Percentiles rank a stretch among this genome's conserved stretches.
Evolutionary conservation across 768 basidiomycete species (phyloP).

Genomic region (Cubamyces sp.): DNA sequence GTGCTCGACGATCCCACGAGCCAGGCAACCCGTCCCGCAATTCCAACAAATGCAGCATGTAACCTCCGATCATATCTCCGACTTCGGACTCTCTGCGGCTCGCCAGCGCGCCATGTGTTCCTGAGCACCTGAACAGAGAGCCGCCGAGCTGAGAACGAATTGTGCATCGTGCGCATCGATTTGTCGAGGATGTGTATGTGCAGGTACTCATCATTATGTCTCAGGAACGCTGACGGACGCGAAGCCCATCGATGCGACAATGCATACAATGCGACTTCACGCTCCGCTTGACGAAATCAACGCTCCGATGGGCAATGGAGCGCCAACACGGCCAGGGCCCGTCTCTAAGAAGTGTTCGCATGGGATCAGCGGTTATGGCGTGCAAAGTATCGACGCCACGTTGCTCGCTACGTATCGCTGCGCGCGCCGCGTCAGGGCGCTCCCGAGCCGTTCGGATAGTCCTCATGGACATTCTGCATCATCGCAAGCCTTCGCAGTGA

Average conservation of each 20-base stretch:
- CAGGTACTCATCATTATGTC: background rate
- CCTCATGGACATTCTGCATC: background rate
- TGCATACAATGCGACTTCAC: background rate
- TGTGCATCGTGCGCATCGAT: background rate
- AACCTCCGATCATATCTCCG: constrained; percentile 15
- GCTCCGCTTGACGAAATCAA: background rate
- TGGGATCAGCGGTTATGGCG: background rate
- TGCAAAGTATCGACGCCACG: background rate
- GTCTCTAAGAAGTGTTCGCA: no score
- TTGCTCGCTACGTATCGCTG: background rate
- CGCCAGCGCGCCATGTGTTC: background rate
- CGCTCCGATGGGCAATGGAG: constrained; percentile 1
- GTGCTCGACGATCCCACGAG: background rate
- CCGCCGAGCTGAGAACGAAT: background rate
- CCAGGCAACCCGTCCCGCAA: background rate
- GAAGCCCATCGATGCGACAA: background rate
- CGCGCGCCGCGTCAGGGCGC: background rate
- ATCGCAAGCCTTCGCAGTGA: background rate
- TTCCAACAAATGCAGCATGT: background rate
- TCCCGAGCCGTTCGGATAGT: background rate
- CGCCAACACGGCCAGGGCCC: background rate
- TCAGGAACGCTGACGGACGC: constrained; percentile 7
- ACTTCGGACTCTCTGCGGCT: constrained; percentile 4
- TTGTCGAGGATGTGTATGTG: background rate
- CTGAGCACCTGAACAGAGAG: background rate